Base-by-base conservation (phyloP, 2,329 filamentous ascomycete genomes). In the Calonectria hawksworthii region DNA sequence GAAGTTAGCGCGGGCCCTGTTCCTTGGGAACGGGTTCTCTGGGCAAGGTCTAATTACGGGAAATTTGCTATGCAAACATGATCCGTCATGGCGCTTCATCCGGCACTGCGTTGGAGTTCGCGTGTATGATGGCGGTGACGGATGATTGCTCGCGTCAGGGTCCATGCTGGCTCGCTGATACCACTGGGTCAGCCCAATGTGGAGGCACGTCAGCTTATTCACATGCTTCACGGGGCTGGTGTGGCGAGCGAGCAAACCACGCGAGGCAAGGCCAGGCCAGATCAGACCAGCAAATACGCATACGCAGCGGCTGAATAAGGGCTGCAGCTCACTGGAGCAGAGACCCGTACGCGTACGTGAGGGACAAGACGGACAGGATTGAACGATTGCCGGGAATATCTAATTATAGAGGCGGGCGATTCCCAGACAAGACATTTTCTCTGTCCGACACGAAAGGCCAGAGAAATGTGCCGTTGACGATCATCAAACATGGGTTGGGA, bases 181-280 rank as follows among this genome's bases (percentile, higher is more conserved):
- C 28, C 36, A 11, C 56, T 16, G 50, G 50, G 66, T 66, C 51
- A 44, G 59, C 61, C 38, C 21, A 36, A 52, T 59, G 67, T 74
- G 72, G 72, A 74, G 56, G 56, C 56, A 61, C 26, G 72, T 74
- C 67, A 74, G 72, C 72, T 74, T 74, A 74, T 67, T 44, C 23
- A 51, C 64, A 63, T 68, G 36, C 56, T 63, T 63, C 21, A 52
- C 26, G 32, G 61, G 28, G 64, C 44, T 38, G 50, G 21, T 36
- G 67, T 36, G 67, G 32, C 7, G 68, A 34, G 56, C 59, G 6
- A 32, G 6, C 7, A 34, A 13, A 54, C n/a, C n/a, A n/a, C n/a
- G n/a, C n/a, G n/a, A n/a, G n/a, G n/a, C n/a, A n/a, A n/a, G n/a
- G 8, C 41, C 41, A 10, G 36, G 36, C 36, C 51, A 32, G 28